Base-by-base conservation (phyloP, 2,329 filamentous ascomycete species). In the Metarhizium brunneum region DNA sequence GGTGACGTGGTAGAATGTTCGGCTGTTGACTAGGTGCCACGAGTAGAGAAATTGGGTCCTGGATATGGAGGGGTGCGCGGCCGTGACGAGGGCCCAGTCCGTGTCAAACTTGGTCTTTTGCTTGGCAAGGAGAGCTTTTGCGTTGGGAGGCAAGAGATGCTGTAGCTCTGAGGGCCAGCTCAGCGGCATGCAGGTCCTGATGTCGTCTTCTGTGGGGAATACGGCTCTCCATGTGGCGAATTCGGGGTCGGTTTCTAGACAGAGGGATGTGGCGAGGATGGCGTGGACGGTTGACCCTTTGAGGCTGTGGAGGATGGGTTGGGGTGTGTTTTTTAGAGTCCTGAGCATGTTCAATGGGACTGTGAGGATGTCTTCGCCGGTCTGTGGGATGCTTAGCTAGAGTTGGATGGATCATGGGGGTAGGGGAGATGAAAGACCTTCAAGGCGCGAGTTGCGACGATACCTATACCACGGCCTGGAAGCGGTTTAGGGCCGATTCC, bases 381-480 rank as follows among this genome's bases (percentile, higher is more conserved):
- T 58, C 73, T 76, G 52, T 54, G 11, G 13, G 6, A 29, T 48
- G 61, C 13, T 40, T 16, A 40, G 38, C 38, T 40, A 5, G 38
- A 6, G 50, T 54, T 2, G 50, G 56, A 47, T 18, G 32, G 14
- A n/a, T 29, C 3, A 20, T 6, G 42, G 32, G 20, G 10, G 13
- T 29, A 14, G 25, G 14, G 18, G 18, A 32, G 5, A 30, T 29
- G 20, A 54, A 29, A 35, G 32, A 88, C 88, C 72, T 86, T 73
- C 58, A 94, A 78, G 14, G 79, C 72, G 32, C 80, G 78, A 13
- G 82, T 85, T 5, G 90, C 86, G 52, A 92, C 78, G 56, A 96
- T 84, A 50, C 92, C 91, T 54, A 94, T 80, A 32, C 91, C 91
- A 54, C 87, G 79, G 2, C 85, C 87, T 6, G 85, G 81, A 16